Base-by-base conservation (phyloP, 495 filamentous ascomycete genomes). In the Tuber indicum region DNA sequence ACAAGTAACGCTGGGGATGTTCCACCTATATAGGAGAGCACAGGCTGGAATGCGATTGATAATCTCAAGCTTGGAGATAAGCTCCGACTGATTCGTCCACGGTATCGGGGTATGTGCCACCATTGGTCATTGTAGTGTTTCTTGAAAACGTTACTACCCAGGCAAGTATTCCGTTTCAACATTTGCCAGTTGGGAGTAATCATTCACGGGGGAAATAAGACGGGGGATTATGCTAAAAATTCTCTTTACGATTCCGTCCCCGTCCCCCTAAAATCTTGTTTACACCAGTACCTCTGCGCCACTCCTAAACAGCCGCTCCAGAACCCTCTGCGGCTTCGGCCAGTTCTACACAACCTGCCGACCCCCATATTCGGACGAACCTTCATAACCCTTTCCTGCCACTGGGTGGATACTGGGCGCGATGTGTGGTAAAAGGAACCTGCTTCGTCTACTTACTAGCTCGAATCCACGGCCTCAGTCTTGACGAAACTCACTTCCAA, bases 271-370 rank as follows among this genome's bases (percentile, higher is more conserved):
- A 9, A 21, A 17, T 21, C 78, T 76, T 32, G 32, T 32, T 32
- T 32, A 32, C 32, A 72, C 74, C 41, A 32, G 32, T 32, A 14
- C 26, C 10, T 45, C 36, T 46, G 46, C 62, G 10, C 39, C 0
- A 14, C 9, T 19, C 71, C 36, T 62, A 70, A 77, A 46, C 45
- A 47, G 21, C 32, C 44, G 80, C 32, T 81, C 81, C 75, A 78
- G n/a, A 45, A 72, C 78, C 0, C 58, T 71, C 21, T 77, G 80
- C n/a, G 75, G 74, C n/a, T 83, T 82, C 62, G 82, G 80, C 73
- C 80, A 77, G 72, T 78, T 16, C 75, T 82, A 78, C 70, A 82
- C 81, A 21, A 74, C 74, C 21, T 80, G 80, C 47, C 81, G 80
- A 58, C 72, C 75, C 23, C 78, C 39, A 72, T 81, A 36, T 16